Conservation (phyloP, 331 rosid species). For the Quercus lobata region DNA sequence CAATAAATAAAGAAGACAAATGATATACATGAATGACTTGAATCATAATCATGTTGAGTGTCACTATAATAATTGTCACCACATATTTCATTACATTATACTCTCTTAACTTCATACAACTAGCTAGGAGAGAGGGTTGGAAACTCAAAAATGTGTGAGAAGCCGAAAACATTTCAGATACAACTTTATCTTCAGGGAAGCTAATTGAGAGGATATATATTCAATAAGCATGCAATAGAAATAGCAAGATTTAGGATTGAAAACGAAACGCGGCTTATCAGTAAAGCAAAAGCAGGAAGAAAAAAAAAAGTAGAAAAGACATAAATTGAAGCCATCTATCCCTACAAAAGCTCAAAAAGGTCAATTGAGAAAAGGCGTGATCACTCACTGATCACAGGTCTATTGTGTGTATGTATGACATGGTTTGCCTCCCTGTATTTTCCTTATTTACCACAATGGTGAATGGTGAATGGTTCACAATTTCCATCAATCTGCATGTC, state of each 20-base stretch:
- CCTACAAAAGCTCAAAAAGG: too few relatives aligned
- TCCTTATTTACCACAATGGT: neutral
- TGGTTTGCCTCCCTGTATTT: neutral
- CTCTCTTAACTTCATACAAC: neutral
- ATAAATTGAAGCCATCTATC: neutral
- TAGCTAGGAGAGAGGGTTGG: neutral
- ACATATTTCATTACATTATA: neutral
- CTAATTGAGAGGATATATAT: neutral
- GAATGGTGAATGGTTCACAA: neutral
- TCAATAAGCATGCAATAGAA: neutral
- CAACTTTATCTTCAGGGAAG: neutral
- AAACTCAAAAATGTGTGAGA: neutral
- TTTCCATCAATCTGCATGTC: conserved; percentile 18
- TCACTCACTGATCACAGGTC: too few relatives aligned
- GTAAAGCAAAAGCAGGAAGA: neutral
- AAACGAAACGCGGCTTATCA: neutral
- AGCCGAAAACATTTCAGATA: neutral
- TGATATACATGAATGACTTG: too few relatives aligned
- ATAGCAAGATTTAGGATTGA: neutral
- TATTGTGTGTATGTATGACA: too few relatives aligned
- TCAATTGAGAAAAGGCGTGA: too few relatives aligned
- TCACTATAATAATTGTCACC: neutral
- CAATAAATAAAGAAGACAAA: too few relatives aligned
- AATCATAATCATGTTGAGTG: too few relatives aligned
- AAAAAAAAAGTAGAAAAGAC: neutral